phyloP scores from a whole-genome alignment of 2,329 filamentous ascomycete genomes.

The Arthrobotrys megalospora region DNA sequence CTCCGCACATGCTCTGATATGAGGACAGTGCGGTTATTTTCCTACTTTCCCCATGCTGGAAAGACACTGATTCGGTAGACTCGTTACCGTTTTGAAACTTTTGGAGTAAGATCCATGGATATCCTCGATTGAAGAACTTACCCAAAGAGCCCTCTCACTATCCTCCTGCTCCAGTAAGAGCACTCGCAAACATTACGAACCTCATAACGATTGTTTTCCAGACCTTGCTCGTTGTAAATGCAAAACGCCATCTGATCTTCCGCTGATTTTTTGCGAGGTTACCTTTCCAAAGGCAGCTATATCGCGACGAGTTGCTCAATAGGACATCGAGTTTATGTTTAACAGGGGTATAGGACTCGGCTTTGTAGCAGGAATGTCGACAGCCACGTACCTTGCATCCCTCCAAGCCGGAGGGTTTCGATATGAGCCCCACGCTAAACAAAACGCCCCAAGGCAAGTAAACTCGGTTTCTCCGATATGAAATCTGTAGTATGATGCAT shows the following conservation, averaged over 20 bases:
- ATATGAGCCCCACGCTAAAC: slow-evolving; percentile 48
- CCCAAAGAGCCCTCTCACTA: slow-evolving; percentile 7
- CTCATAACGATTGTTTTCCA: slow-evolving; percentile 29
- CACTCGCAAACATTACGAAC: slow-evolving; percentile 29
- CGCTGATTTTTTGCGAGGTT: slow-evolving; percentile 23
- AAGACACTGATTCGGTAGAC: slow-evolving; percentile 43
- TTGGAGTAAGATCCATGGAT: slow-evolving; percentile 53
- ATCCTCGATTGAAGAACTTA: slow-evolving; percentile 22
- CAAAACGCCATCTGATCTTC: slow-evolving; percentile 56
- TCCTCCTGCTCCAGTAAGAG: slow-evolving; percentile 35
- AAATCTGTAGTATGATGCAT: slow-evolving; percentile 23
- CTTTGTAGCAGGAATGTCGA: slow-evolving; percentile 58
- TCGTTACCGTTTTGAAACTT: slow-evolving; percentile 56
- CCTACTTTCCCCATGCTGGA: slow-evolving; percentile 18
- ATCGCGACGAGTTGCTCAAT: slow-evolving; percentile 60
- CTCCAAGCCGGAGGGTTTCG: slow-evolving; percentile 49
- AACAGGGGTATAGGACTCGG: slow-evolving; percentile 43
- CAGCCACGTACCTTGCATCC: slow-evolving; percentile 56
- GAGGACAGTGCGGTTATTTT: slow-evolving; percentile 22
- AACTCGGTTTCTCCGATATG: slow-evolving; percentile 26
- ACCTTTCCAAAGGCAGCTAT: slow-evolving; percentile 4
- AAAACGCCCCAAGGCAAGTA: slow-evolving; percentile 26
- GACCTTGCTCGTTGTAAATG: slow-evolving; percentile 31
- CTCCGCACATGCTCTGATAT: slow-evolving; percentile 18
- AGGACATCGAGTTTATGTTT: slow-evolving; percentile 16